phyloP scores from a whole-genome alignment of 2,329 filamentous ascomycete genomes.

The Dactylonectria estremocensis region DNA sequence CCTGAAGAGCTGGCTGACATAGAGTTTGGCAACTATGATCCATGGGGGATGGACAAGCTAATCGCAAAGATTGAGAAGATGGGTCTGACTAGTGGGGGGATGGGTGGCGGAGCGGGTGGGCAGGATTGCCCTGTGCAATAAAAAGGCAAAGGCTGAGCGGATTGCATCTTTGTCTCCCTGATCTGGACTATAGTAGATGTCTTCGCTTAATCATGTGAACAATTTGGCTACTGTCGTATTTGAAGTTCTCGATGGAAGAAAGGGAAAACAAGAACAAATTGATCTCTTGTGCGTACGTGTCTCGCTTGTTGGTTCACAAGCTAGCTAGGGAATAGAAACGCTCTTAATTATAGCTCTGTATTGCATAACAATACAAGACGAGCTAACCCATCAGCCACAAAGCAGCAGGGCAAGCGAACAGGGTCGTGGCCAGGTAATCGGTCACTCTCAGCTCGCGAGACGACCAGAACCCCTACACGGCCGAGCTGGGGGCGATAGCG shows the following conservation, averaged over 20 bases:
- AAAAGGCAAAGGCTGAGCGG: constrained; percentile 5
- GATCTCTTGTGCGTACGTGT: constrained; percentile 4
- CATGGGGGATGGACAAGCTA: constrained; percentile 14
- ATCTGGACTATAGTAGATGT: constrained; percentile 9
- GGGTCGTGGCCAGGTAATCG: too few relatives aligned
- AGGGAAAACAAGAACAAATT: constrained; percentile 6
- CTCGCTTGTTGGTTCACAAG: constrained; percentile 5
- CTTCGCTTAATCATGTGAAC: constrained; percentile 8
- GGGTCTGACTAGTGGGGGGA: background rate
- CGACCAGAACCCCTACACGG: too few relatives aligned
- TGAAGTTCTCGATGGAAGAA: constrained; percentile 9
- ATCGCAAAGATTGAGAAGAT: constrained; percentile 9
- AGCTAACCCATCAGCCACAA: too few relatives aligned
- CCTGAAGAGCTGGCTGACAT: constrained; percentile 11
- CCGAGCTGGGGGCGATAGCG: too few relatives aligned
- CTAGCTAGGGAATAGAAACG: constrained; percentile 8
- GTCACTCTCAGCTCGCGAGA: too few relatives aligned
- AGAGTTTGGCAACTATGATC: background rate
- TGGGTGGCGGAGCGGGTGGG: constrained; percentile 3
- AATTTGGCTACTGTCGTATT: constrained; percentile 8
- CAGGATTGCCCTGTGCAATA: constrained; percentile 7
- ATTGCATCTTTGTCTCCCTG: constrained; percentile 9
- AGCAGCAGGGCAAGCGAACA: too few relatives aligned
- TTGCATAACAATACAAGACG: constrained; percentile 8
- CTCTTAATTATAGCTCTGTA: constrained; percentile 8